Evolutionary conservation across 768 basidiomycete genomes (phyloP), one percentile per base, ranked within the genome.

Genomic region (Kwoniella heveanensis): DNA sequence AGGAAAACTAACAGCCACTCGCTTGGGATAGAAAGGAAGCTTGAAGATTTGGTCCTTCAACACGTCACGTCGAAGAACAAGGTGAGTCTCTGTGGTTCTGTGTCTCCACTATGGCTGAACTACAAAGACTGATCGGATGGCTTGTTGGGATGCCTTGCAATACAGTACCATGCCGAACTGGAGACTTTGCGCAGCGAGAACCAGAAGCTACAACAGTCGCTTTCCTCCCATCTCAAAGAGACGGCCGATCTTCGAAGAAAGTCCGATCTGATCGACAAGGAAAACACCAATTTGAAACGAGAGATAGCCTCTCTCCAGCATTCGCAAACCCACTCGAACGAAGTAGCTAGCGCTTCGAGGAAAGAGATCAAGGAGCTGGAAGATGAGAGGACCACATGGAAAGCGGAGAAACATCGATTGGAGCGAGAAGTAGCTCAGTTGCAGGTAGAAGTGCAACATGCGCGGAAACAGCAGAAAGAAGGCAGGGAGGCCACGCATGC

Each of bases 51-150:
- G 21, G 51, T 65, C n/a, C 39, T 55, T 12, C 58, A 26, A 46
- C 60, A 73, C 48, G 52, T 51, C 7, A 24, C 21, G 1, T 64
- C 67, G 12, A 72, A 72, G 36, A 36, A 4, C 30, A 71, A 67
- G 69, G 62, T 64, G 8, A 30, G 56, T 22, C 1, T n/a, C n/a
- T n/a, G n/a, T n/a, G n/a, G n/a, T n/a, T n/a, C n/a, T n/a, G n/a
- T n/a, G n/a, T n/a, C n/a, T n/a, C n/a, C n/a, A n/a, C n/a, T n/a
- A n/a, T n/a, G n/a, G n/a, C n/a, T n/a, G n/a, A n/a, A n/a, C n/a
- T n/a, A n/a, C n/a, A n/a, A n/a, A n/a, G n/a, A n/a, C n/a, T n/a
- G n/a, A n/a, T n/a, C n/a, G n/a, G n/a, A n/a, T n/a, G n/a, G n/a
- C n/a, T n/a, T n/a, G n/a, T n/a, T n/a, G n/a, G n/a, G n/a, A n/a